Evolutionary conservation across 768 basidiomycete species (phyloP).

Genomic region (Wakefieldia striispora): DNA sequence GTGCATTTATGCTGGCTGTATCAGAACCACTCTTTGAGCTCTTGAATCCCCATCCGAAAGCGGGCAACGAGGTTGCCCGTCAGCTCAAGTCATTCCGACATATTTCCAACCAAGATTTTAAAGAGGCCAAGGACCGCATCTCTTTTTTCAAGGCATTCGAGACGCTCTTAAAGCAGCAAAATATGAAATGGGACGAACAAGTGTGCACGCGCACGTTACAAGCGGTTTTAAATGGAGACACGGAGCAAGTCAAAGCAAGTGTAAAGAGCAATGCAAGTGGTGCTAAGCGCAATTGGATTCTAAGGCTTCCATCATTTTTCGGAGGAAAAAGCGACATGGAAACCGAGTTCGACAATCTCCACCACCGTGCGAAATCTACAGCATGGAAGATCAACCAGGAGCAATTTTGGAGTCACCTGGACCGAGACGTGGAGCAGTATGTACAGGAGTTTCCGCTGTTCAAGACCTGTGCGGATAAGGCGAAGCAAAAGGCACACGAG

Average conservation of each 20-base stretch:
- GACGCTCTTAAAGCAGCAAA: not conserved
- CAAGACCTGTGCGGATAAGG: not conserved
- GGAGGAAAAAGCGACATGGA: not conserved
- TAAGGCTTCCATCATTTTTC: too few species aligned
- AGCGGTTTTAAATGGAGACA: conserved; percentile 3
- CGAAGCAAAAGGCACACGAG: not conserved
- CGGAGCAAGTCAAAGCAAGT: conserved; percentile 4
- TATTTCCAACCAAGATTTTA: conserved; percentile 14
- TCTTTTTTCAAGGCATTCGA: conserved; percentile 5
- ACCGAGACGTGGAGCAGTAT: not conserved
- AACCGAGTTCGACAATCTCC: not conserved
- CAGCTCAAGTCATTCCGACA: not conserved
- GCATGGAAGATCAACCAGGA: conserved; percentile 8
- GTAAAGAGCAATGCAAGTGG: not conserved
- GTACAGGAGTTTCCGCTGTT: not conserved
- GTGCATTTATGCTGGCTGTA: not conserved
- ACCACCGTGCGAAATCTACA: not conserved
- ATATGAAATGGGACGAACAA: not conserved
- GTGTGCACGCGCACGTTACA: not conserved
- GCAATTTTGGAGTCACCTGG: conserved; percentile 13
- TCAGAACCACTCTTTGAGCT: conserved; percentile 11
- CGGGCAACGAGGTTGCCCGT: not conserved
- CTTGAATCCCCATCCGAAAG: conserved; percentile 13
- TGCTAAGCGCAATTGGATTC: too few species aligned
- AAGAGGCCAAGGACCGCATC: conserved; percentile 14